Evolutionary conservation across 2,329 filamentous ascomycete species (phyloP).

Genomic region (Cladophialophora immunda): DNA sequence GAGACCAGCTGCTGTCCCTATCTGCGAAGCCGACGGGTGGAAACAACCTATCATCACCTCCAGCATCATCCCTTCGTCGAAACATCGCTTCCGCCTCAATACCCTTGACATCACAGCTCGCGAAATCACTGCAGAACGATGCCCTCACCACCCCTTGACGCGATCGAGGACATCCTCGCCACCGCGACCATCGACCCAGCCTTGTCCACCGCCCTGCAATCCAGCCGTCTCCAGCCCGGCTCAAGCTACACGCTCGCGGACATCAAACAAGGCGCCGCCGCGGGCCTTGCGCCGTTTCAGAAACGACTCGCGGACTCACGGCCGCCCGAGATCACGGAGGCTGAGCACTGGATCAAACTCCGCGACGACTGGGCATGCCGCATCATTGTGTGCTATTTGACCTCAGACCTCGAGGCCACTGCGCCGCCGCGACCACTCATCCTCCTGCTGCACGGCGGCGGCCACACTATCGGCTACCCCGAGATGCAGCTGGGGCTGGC

Average conservation of each 20-base stretch:
- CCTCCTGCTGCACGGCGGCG: constrained; percentile 43
- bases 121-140: constrained; percentile 1
- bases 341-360: constrained; percentile 25
- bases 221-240: constrained; percentile 19
- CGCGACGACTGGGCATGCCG: constrained; percentile 27
- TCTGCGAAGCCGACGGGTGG: neutral
- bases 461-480: constrained; percentile 41
- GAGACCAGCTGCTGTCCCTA: neutral
- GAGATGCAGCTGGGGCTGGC: constrained; percentile 38
- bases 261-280: constrained; percentile 26
- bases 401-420: neutral
- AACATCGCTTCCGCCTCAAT: neutral
- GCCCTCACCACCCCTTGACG: constrained; percentile 30
- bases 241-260: constrained; percentile 24
- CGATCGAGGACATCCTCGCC: constrained; percentile 30
- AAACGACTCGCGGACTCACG: constrained; percentile 18
- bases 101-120: neutral
- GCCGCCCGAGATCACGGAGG: constrained; percentile 31
- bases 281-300: constrained; percentile 11
- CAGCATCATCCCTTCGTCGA: neutral
- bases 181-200: constrained; percentile 31
- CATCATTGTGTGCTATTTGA: constrained; percentile 31
- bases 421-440: constrained; percentile 36
- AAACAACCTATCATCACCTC: neutral
- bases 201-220: constrained; percentile 26